A percentile compares a stretch with the other conserved stretches of the same genome.
Evolutionary conservation across 257 asterid species (phyloP).

Genomic region (Solanum corneliomulleri): DNA sequence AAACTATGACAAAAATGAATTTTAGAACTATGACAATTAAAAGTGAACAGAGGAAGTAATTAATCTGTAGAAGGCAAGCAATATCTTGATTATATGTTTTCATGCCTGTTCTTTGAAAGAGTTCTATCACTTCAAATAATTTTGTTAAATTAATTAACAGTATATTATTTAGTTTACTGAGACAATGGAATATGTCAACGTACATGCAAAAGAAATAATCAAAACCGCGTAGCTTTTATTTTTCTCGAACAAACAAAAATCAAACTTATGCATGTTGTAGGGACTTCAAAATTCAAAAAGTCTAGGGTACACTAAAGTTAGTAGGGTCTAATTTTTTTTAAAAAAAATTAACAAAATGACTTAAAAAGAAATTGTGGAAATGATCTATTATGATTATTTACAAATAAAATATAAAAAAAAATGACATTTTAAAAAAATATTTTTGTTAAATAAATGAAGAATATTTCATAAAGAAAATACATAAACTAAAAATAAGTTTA

Average conservation of each 20-base stretch:
- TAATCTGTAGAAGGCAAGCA: too few species aligned
- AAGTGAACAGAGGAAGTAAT: too few species aligned
- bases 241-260: background rate
- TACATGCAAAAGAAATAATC: background rate
- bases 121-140: background rate
- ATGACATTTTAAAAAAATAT: fast-evolving
- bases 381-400: background rate
- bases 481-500: background rate
- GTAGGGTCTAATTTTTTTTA: background rate
- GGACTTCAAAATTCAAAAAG: background rate
- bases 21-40: too few species aligned
- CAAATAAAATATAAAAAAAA: too few species aligned
- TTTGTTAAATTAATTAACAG: background rate
- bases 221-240: background rate
- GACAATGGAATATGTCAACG: background rate
- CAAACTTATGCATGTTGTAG: background rate
- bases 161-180: background rate
- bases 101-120: too few species aligned
- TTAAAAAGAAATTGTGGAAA: too few species aligned
- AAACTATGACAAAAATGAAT: too few species aligned
- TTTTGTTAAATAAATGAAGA: background rate
- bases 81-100: too few species aligned
- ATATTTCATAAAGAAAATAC: background rate
- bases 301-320: background rate
- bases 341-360: background rate